Evolutionary conservation across 768 basidiomycete species (phyloP).

Genomic region (Serendipita sp.): DNA sequence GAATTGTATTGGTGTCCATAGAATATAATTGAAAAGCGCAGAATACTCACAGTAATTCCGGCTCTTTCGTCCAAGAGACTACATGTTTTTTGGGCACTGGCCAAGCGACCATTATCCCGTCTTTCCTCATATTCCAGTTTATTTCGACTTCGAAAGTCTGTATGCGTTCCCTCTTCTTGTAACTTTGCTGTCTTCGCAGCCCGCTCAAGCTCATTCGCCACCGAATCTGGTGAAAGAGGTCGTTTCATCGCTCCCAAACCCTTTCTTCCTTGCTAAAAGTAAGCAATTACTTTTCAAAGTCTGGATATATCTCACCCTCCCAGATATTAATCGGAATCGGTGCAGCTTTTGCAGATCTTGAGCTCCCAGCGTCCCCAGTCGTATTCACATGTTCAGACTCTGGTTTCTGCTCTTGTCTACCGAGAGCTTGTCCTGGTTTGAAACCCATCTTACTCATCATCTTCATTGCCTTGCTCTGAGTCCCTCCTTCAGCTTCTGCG

Average conservation of each 20-base stretch:
- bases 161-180: constrained; percentile 31
- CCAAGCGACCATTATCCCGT: constrained; percentile 53
- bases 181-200: constrained; percentile 42
- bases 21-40: neutral
- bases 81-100: constrained; percentile 61
- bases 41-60: constrained; percentile 40
- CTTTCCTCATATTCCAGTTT: constrained; percentile 61
- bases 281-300: neutral
- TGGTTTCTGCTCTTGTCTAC: constrained; percentile 15
- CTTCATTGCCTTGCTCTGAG: constrained; percentile 58
- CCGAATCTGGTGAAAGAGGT: constrained; percentile 37
- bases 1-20: neutral
- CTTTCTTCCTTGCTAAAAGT: constrained; percentile 39
- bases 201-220: constrained; percentile 33
- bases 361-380: neutral
- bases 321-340: constrained; percentile 68
- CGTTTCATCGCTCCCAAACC: constrained; percentile 48
- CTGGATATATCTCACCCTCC: constrained; percentile 39
- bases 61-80: constrained; percentile 55
- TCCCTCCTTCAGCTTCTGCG: constrained; percentile 34
- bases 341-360: constrained; percentile 33
- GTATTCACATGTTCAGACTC: neutral
- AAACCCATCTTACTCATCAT: constrained; percentile 96
- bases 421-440: constrained; percentile 66
- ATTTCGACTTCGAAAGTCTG: constrained; percentile 51